Percentiles rank a stretch among this genome's conserved stretches.
Evolutionary conservation across 805 yeast genomes (phyloP).

Genomic region (Tanozyma kutaoensis): DNA sequence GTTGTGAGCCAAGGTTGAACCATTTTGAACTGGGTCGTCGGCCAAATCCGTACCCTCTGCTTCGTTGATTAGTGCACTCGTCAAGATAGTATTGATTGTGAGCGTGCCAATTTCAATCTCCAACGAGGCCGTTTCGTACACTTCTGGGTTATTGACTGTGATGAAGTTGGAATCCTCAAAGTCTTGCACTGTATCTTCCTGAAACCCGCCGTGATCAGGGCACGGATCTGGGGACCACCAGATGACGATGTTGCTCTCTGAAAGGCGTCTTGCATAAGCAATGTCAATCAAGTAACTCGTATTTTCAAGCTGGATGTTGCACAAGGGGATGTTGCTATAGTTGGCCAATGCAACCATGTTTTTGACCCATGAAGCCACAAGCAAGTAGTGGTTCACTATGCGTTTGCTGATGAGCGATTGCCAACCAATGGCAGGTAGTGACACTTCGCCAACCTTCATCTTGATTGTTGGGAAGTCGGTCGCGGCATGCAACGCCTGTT

Average conservation of each 20-base stretch:
- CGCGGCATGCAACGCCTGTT: conserved; percentile 31
- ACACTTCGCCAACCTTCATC: conserved; percentile 43
- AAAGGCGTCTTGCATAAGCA: conserved; percentile 68
- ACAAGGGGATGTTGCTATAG: conserved; percentile 73
- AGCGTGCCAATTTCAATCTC: conserved; percentile 72
- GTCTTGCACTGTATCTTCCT: conserved; percentile 44
- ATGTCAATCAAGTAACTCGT: conserved; percentile 73
- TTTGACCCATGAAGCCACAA: conserved; percentile 60
- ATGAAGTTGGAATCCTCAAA: conserved; percentile 57
- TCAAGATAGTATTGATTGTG: conserved; percentile 74
- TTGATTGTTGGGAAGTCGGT: conserved; percentile 49
- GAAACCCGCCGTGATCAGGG: conserved; percentile 79
- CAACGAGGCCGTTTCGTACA: conserved; percentile 63
- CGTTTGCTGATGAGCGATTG: conserved; percentile 53
- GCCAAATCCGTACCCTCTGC: conserved; percentile 78
- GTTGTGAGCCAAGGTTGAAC: conserved; percentile 59
- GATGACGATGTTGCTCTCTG: conserved; percentile 51
- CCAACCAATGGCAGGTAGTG: conserved; percentile 74
- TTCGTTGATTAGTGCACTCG: conserved; percentile 73
- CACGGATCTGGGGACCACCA: conserved; percentile 87
- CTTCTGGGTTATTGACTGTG: conserved; percentile 60
- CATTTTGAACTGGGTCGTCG: conserved; percentile 27
- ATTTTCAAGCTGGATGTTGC: conserved; percentile 72
- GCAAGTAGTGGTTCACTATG: conserved; percentile 56
- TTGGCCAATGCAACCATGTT: conserved; percentile 53